Base-by-base conservation (phyloP, 352 stramenopile genomes). In the Pythium oligandrum region DNA sequence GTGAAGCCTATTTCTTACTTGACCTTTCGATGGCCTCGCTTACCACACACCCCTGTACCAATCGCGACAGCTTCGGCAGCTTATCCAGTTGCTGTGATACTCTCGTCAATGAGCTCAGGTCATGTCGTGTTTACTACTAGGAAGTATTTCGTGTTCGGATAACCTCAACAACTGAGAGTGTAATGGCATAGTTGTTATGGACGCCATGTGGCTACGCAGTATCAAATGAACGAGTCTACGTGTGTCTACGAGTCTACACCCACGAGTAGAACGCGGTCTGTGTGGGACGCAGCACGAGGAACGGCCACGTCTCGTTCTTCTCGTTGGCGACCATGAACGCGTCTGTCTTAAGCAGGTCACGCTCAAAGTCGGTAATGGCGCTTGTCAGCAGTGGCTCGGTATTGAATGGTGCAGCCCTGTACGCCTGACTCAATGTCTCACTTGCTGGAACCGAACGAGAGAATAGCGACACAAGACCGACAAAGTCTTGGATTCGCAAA, bases 381-480 rank as follows among this genome's bases (percentile, higher is more conserved):
- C 11, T 26, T 12, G 35, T 33, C 40, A 79, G 65, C 30, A 56
- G 55, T 44, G 42, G 48, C 40, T 79, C 67, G 8, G 58, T 49
- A 6, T 9, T 48, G 46, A 79, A 72, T 33, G 62, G 55, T 2
- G 54, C 48, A 4, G 48, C 52, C 3, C 60, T 33, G 45, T 75
- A 77, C 12, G 66, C 56, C 32, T 58, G 60, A 12, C 51, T 31
- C 17, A 73, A 48, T 34, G 68, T 70, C 50, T 70, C 62, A 45
- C 63, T 45, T 44, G 60, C 51, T 26, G 55, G 59, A 7, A 70
- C 48, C 4, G 57, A 45, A 6, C 63, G 68, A 47, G 71, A 66
- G 48, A 80, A 80, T n/a, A 71, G 32, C 4, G 66, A 48, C 10
- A 45, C 59, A 35, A 75, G 57, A 42, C 60, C 60, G 35, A 77